Conservation (phyloP, 2,329 filamentous ascomycete species). For the Colletotrichum sp. region DNA sequence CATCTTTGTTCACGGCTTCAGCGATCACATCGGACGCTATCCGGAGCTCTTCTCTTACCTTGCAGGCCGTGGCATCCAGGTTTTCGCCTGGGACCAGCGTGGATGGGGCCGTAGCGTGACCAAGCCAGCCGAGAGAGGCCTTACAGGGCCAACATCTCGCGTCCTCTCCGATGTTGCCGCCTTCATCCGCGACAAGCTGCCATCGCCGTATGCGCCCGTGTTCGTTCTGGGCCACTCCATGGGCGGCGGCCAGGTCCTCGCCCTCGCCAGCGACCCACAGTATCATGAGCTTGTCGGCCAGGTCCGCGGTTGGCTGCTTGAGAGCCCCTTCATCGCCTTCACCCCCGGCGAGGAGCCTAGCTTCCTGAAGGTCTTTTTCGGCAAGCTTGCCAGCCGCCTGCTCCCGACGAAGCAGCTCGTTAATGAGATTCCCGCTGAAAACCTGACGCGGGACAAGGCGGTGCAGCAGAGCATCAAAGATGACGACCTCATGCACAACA, state of each 20-base stretch:
- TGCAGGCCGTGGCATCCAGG: constrained; percentile 73
- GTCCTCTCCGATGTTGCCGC: constrained; percentile 81
- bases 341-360: constrained; percentile 69
- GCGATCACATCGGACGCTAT: constrained; percentile 83
- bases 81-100: constrained; percentile 82
- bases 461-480: constrained; percentile 64
- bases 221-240: constrained; percentile 93
- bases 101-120: constrained; percentile 83
- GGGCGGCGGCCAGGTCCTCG: constrained; percentile 81
- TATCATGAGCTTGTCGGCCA: constrained; percentile 61
- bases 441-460: constrained; percentile 71
- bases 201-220: constrained; percentile 57
- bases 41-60: constrained; percentile 75
- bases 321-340: constrained; percentile 81
- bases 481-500: constrained; percentile 80
- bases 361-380: constrained; percentile 65
- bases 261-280: constrained; percentile 55
- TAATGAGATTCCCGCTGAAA: constrained; percentile 66
- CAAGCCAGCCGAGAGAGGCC: constrained; percentile 66
- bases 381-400: constrained; percentile 70
- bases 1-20: constrained; percentile 88
- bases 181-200: constrained; percentile 69
- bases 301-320: constrained; percentile 76
- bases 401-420: constrained; percentile 72
- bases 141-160: constrained; percentile 73